A percentile compares a stretch with the other conserved stretches of the same genome.
Conservation (phyloP, 352 stramenopile genomes). For the Phytopythium kandeliae region DNA sequence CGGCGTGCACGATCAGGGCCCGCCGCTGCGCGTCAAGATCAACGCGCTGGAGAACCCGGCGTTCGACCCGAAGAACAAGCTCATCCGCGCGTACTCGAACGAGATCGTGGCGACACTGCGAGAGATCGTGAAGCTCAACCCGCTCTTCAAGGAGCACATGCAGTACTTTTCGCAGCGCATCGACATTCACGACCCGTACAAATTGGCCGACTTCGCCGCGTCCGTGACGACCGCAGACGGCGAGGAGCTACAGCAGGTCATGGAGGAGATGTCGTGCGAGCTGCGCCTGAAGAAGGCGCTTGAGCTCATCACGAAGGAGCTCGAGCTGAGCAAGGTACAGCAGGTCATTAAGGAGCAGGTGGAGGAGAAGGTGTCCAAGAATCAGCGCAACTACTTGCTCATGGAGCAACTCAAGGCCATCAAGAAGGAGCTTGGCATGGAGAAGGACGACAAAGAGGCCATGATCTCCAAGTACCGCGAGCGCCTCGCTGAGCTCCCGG, state of each 20-base stretch:
- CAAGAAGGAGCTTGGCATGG: constrained; percentile 99
- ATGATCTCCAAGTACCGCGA: constrained; percentile 97
- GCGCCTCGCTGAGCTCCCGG: constrained; percentile 51
- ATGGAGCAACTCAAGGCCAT: constrained; percentile 99
- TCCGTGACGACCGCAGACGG: constrained; percentile 92
- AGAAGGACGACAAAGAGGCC: constrained; percentile 98
- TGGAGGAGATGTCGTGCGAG: constrained; percentile 96
- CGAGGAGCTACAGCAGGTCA: constrained; percentile 90
- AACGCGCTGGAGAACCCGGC: constrained; percentile 64
- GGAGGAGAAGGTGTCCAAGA: constrained; percentile 92
- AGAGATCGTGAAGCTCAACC: constrained; percentile 97
- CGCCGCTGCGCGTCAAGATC: constrained; percentile 62
- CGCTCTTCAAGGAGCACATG: constrained; percentile 97
- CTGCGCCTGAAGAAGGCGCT: constrained; percentile 93
- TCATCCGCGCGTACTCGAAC: constrained; percentile 96
- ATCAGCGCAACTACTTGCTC: constrained; percentile 97
- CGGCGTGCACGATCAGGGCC: constrained; percentile 54
- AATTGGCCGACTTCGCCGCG: constrained; percentile 97
- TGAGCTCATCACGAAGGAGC: constrained; percentile 96
- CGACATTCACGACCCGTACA: constrained; percentile 96
- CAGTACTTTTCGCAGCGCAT: constrained; percentile 95
- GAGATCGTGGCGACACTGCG: constrained; percentile 96
- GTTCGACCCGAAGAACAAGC: constrained; percentile 75
- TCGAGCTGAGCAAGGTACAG: constrained; percentile 95
- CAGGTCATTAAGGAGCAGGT: constrained; percentile 96